These are phyloP conservation scores for Lecanicillium sp. DNA, from an alignment of 2,329 filamentous ascomycete species.

Conservation along the genomic window DNA sequence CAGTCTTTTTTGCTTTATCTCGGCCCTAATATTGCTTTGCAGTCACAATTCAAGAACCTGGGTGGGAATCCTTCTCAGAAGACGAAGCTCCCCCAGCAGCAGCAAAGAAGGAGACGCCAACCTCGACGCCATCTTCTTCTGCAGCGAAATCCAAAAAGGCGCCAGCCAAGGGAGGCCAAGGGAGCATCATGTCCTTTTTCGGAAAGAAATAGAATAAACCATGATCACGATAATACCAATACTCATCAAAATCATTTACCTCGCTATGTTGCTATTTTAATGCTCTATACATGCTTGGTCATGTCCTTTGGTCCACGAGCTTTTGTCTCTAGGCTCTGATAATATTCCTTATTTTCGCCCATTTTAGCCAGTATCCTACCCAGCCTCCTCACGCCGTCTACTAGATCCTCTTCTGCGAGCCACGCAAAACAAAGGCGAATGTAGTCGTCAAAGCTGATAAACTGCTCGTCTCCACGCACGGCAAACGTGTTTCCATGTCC, in stretches of 20 bases:
- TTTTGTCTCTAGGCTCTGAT: conserved; percentile 11
- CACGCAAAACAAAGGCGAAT: conserved; percentile 66
- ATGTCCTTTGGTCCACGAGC: conserved; percentile 1
- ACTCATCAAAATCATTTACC: too few relatives aligned
- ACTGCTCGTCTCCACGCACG: conserved; percentile 47
- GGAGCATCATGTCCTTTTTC: conserved; percentile 90
- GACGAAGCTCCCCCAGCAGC: conserved; percentile 56
- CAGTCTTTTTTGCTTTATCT: neutral
- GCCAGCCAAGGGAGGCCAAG: conserved; percentile 53
- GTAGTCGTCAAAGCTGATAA: conserved; percentile 47
- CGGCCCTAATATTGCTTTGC: conserved; percentile 9
- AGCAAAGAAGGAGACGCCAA: conserved; percentile 44
- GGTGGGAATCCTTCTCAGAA: conserved; percentile 91
- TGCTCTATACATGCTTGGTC: conserved; percentile 4
- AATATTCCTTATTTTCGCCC: conserved; percentile 18
- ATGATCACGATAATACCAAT: conserved; percentile 1
- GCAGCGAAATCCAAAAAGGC: conserved; percentile 45
- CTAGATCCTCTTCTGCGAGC: conserved; percentile 57
- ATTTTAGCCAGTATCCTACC: conserved; percentile 34
- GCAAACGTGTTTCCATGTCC: conserved; percentile 64
- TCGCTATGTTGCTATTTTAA: conserved; percentile 40
- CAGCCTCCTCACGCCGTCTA: conserved; percentile 59
- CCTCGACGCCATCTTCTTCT: conserved; percentile 35
- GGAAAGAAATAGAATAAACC: conserved; percentile 77
- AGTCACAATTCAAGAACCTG: conserved; percentile 80